These are phyloP conservation scores for Dryadomyces sulphureus DNA, from an alignment of 2,329 filamentous ascomycete species.

Conservation along the genomic window DNA sequence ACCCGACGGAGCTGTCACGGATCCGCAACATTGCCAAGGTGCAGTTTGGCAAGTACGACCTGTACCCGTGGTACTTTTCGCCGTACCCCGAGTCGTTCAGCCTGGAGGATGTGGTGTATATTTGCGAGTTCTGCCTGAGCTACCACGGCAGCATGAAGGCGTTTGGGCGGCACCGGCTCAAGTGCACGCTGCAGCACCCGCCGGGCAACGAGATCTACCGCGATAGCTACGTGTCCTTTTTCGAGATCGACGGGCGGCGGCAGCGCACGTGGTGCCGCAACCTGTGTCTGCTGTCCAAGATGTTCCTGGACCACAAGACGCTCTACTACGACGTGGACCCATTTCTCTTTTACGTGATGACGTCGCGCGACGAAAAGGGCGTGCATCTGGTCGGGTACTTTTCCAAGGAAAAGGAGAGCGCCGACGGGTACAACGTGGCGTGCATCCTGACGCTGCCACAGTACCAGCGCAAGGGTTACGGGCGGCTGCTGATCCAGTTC, in stretches of 20 bases:
- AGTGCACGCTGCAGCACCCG: conserved; percentile 83
- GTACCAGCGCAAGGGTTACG: conserved; percentile 89
- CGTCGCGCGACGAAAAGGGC: conserved; percentile 71
- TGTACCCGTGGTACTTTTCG: conserved; percentile 98
- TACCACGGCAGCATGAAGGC: conserved; percentile 77
- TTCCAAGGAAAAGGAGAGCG: conserved; percentile 94
- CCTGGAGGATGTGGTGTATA: conserved; percentile 80
- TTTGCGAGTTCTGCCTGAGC: conserved; percentile 91
- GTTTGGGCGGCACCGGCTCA: conserved; percentile 72
- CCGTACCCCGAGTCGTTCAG: conserved; percentile 86
- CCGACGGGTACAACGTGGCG: conserved; percentile 93
- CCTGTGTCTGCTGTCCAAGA: conserved; percentile 82
- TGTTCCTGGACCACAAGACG: conserved; percentile 96
- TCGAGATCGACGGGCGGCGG: conserved; percentile 88
- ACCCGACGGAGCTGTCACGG: conserved; percentile 88
- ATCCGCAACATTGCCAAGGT: conserved; percentile 90
- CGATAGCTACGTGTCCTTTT: conserved; percentile 86
- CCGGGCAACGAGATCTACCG: conserved; percentile 98
- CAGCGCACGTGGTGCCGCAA: conserved; percentile 97
- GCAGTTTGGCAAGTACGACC: conserved; percentile 81
- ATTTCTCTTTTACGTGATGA: conserved; percentile 98
- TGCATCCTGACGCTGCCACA: conserved; percentile 96
- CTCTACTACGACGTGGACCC: conserved; percentile 99
- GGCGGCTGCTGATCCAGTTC: conserved; percentile 86
- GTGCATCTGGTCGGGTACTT: conserved; percentile 99